These are phyloP conservation scores for Phenoliferia sp. DNA, from an alignment of 1,284 basidiomycete genomes.

Conservation along the genomic window DNA sequence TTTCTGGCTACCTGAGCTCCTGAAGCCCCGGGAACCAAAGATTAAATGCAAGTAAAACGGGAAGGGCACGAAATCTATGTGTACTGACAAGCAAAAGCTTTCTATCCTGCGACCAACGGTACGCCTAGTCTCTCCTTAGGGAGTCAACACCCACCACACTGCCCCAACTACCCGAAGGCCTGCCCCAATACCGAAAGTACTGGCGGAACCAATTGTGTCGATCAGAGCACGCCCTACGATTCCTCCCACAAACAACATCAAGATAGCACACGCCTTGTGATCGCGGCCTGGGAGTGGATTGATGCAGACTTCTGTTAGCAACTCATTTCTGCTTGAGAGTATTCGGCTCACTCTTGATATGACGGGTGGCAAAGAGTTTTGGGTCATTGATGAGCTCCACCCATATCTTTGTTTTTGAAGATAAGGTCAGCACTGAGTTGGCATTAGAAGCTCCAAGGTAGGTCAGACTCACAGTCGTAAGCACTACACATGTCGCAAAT, in stretches of 20 bases:
- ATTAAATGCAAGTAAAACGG: too few species aligned
- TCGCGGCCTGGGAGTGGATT: conserved; percentile 39
- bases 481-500: conserved; percentile 30
- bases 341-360: conserved; percentile 59
- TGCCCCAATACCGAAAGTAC: not conserved
- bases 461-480: not conserved
- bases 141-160: not conserved
- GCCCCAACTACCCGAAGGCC: not conserved
- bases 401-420: conserved; percentile 69
- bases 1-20: too few species aligned
- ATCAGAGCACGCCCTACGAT: not conserved
- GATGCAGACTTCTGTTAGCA: not conserved
- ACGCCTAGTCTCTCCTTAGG: not conserved
- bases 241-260: not conserved
- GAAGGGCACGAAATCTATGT: too few species aligned
- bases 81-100: too few species aligned
- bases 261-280: not conserved
- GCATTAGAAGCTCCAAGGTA: conserved; percentile 59
- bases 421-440: conserved; percentile 60
- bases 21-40: too few species aligned
- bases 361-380: conserved; percentile 53
- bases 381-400: conserved; percentile 79
- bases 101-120: too few species aligned
- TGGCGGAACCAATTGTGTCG: not conserved
- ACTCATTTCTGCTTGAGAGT: conserved; percentile 71